A percentile compares a stretch with the other conserved stretches of the same genome.
phyloP scores from a whole-genome alignment of 768 basidiomycete genomes.

The Tulasnella sp. region DNA sequence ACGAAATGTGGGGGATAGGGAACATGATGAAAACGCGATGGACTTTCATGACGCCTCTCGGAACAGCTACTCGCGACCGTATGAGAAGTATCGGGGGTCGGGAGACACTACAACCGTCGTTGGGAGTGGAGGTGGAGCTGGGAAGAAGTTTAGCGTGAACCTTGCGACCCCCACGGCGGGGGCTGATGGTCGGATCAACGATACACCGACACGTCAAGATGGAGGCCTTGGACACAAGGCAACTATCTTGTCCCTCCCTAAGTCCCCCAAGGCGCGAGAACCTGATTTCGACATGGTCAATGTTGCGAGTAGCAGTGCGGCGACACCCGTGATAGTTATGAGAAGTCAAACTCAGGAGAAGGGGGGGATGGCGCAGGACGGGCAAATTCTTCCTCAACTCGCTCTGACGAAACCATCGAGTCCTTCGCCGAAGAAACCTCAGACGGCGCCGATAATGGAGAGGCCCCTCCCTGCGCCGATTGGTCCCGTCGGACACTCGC shows the following conservation, averaged over 20 bases:
- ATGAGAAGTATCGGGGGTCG: conserved; percentile 2
- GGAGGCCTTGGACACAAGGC: neutral
- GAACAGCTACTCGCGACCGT: conserved; percentile 4
- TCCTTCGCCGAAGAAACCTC: conserved; percentile 1
- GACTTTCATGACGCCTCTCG: conserved; percentile 5
- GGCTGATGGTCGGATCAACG: no score
- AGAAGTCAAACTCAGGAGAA: no score
- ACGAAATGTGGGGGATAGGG: neutral
- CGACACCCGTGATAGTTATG: no score
- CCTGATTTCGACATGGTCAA: conserved; percentile 2
- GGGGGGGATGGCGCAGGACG: no score
- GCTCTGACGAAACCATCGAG: no score
- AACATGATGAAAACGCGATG: neutral
- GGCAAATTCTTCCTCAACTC: no score
- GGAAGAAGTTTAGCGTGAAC: neutral
- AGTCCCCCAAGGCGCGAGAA: neutral
- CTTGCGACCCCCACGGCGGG: no score
- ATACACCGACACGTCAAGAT: neutral
- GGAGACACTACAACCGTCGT: neutral
- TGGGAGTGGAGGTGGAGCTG: neutral
- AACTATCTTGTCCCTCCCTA: neutral
- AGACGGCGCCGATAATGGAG: neutral
- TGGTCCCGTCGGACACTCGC: neutral
- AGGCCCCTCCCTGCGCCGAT: neutral
- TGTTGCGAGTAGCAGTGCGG: no score